These are phyloP conservation scores for Neurospora terricola DNA, from an alignment of 495 filamentous ascomycete species.

Conservation along the genomic window DNA sequence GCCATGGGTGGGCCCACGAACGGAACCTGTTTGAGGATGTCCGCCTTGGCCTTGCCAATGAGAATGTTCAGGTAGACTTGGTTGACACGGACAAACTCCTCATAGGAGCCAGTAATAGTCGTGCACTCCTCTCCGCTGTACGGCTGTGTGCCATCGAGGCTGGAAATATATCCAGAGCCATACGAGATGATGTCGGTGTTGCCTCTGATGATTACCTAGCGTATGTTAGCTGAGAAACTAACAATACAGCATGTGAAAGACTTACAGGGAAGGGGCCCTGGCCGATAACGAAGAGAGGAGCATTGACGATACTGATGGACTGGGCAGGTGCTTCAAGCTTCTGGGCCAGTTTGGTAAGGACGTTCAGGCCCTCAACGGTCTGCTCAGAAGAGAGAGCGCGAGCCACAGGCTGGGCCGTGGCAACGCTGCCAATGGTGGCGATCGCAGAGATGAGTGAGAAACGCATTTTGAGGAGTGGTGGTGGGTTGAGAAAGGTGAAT, in stretches of 20 bases:
- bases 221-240: neutral
- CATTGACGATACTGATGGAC: constrained; percentile 14
- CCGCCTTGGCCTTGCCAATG: constrained; percentile 24
- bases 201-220: constrained; percentile 10
- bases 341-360: constrained; percentile 7
- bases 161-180: too few species aligned
- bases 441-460: constrained; percentile 10
- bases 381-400: neutral
- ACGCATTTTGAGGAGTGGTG: constrained; percentile 7
- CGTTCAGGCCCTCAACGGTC: constrained; percentile 9
- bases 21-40: constrained; percentile 5
- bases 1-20: constrained; percentile 2
- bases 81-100: constrained; percentile 15
- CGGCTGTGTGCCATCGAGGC: neutral
- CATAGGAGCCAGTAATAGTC: constrained; percentile 7
- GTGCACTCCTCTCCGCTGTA: neutral
- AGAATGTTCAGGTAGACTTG: constrained; percentile 21
- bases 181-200: constrained; percentile 8
- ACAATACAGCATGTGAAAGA: neutral
- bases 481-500: neutral
- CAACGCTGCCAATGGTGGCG: constrained; percentile 2
- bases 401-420: constrained; percentile 1
- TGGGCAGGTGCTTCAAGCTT: constrained; percentile 3
- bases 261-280: constrained; percentile 14
- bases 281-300: constrained; percentile 13